These are phyloP conservation scores for Pogostemon cablin DNA, from an alignment of 257 asterid genomes.

Conservation along the genomic window DNA sequence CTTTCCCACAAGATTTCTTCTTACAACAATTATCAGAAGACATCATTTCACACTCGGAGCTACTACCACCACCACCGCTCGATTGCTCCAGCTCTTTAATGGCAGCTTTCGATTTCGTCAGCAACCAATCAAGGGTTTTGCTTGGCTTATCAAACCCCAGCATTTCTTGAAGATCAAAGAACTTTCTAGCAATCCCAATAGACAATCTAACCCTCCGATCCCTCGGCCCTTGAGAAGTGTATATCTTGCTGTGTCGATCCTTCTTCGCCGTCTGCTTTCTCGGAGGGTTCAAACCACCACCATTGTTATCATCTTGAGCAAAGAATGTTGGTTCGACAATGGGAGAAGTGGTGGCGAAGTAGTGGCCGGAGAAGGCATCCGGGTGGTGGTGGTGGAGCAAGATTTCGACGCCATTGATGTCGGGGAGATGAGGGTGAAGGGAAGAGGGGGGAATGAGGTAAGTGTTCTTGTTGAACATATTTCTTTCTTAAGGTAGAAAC, in stretches of 20 bases:
- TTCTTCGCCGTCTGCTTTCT: slow-evolving; percentile 40
- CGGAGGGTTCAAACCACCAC: background rate
- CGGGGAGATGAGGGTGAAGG: slow-evolving; percentile 33
- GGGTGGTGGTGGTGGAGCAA: slow-evolving; percentile 46
- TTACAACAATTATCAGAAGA: slow-evolving; percentile 30
- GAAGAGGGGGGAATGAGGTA: slow-evolving; percentile 49
- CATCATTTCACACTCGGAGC: slow-evolving; percentile 38
- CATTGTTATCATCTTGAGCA: too few relatives aligned
- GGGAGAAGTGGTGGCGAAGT: slow-evolving; percentile 31
- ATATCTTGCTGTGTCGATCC: slow-evolving; percentile 80
- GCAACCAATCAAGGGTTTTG: slow-evolving; percentile 90
- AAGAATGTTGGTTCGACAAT: too few relatives aligned
- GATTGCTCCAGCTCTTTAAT: slow-evolving; percentile 57
- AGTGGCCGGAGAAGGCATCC: slow-evolving; percentile 38
- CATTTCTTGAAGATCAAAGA: slow-evolving; percentile 87
- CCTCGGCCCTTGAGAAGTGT: slow-evolving; percentile 80
- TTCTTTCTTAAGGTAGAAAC: background rate
- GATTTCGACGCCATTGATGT: slow-evolving; percentile 42
- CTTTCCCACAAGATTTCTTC: slow-evolving; percentile 21
- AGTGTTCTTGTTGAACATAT: slow-evolving; percentile 53
- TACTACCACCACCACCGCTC: background rate
- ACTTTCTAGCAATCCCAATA: slow-evolving; percentile 76
- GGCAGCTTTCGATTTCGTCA: slow-evolving; percentile 67
- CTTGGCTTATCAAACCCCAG: slow-evolving; percentile 84
- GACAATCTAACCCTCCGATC: slow-evolving; percentile 86